These are phyloP conservation scores for Cymbopogon citratus DNA, from an alignment of 176 grass and related monocot species.

Conservation along the genomic window DNA sequence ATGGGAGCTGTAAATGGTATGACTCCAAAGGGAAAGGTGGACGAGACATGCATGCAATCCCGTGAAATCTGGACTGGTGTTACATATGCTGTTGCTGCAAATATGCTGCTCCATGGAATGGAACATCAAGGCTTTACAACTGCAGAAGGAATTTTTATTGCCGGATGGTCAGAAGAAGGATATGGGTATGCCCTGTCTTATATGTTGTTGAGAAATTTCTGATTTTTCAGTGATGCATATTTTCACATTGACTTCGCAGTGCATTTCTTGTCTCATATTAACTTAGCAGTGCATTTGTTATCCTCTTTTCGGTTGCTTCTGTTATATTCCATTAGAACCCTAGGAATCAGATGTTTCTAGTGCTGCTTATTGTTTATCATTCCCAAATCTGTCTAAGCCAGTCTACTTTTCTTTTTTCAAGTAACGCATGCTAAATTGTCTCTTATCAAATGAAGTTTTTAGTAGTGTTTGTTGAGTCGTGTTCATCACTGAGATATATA, in stretches of 20 bases:
- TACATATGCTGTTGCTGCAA: conserved; percentile 82
- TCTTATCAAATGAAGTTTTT: neutral
- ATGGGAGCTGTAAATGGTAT: conserved; percentile 95
- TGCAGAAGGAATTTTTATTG: conserved; percentile 75
- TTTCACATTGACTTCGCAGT: neutral
- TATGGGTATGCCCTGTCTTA: conserved; percentile 59
- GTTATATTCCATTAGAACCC: neutral
- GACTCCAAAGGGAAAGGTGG: conserved; percentile 81
- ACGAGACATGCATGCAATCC: conserved; percentile 89
- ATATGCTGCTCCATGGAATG: conserved; percentile 93
- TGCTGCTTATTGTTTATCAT: neutral
- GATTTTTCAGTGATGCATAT: neutral
- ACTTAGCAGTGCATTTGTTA: neutral
- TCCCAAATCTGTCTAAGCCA: neutral
- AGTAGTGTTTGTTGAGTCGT: neutral
- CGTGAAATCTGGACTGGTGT: conserved; percentile 99
- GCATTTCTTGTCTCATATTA: neutral
- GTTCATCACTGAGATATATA: neutral
- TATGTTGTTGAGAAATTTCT: neutral
- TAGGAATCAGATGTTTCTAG: neutral
- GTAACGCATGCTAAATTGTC: neutral
- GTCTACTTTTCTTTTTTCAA: neutral
- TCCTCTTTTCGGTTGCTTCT: neutral
- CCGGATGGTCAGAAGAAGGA: conserved; percentile 90
- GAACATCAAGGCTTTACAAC: conserved; percentile 88